Evolutionary conservation across 2,329 filamentous ascomycete genomes (phyloP), one percentile per base, ranked within the genome.

Genomic region (Trichophyton simii): DNA sequence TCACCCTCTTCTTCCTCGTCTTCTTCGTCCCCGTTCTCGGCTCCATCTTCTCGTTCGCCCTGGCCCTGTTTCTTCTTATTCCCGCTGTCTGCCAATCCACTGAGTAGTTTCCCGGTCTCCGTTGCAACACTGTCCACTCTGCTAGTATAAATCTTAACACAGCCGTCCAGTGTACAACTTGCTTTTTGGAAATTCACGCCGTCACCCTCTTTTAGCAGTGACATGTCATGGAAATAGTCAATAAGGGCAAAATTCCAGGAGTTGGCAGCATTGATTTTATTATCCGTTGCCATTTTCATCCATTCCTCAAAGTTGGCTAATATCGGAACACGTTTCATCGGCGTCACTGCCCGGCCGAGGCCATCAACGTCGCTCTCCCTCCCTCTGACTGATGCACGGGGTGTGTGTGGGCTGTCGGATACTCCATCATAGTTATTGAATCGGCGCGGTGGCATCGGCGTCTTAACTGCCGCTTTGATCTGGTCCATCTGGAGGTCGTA

Each of bases 211-310:
- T 95, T 95, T 57, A 99, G 80, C 50, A 99, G 78, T 1, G 91
- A 96, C 94, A 99, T 97, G 71, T 99, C 94, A 74, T 99, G 92
- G 70, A 99, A 99, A 76, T 99, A 99, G 75, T 99, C 94, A 72
- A 99, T 99, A 18, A 99, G 83, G n/a, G 94, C 94, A 76, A 99
- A 97, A 74, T 97, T 97, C 94, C 94, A 99, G 34, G 91, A 96
- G 75, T 99, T 99, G 63, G 87, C 85, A 57, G 94, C 92, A 72
- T 97, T 99, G 80, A 99, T 99, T 76, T 94, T 94, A 78, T 99
- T 99, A 78, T 99, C 94, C 15, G 94, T 97, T 1, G 94, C 94
- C 91, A 99, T 95, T 81, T 97, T 99, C 91, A 99, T 97, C 94
- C 92, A 97, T 73, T 99, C 94, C 74, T 99, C 94, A 69, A 97